Evolutionary conservation across 148 eudicot species (phyloP), one percentile per base, ranked within the genome.

Genomic region (Mesembryanthemum crystallinum): DNA sequence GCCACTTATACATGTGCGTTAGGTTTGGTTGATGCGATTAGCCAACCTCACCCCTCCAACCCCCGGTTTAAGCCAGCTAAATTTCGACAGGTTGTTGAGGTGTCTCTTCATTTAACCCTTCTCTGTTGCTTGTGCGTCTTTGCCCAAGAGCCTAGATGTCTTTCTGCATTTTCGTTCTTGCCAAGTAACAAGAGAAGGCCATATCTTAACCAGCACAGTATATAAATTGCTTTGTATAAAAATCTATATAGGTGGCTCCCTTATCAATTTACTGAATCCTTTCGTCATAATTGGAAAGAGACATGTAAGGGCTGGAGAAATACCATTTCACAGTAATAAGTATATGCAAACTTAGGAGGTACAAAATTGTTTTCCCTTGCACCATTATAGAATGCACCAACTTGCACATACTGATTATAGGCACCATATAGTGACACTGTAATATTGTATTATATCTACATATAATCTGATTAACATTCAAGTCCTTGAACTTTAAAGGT

Each of bases 401-500:
- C 47, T 55, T 33, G 63, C 11, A 13, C 49, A 33, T 32, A 21
- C 13, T 55, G 35, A 47, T 47, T 1, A 52, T 32, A 52, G 9
- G 8, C 73, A 21, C 61, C 18, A 57, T 27, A 18, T 7, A n/a
- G 25, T 75, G 27, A 20, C 51, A 25, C 28, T 57, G 30, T 33
- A 54, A 0, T 37, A 43, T 55, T 78, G 72, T 15, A 21, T 27
- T 11, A 61, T 43, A 30, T 32, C 43, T 32, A 18, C 39, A 23
- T 71, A 37, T 64, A 27, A 10, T 62, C 54, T 63, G 35, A 55
- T 29, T 64, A 58, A 29, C 57, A 17, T 76, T 62, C 14, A 20
- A 67, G 35, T 21, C 29, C 73, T 79, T 73, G 55, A 71, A 30
- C 27, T 71, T 74, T 30, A 25, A 78, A 47, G 33, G 13, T 67